phyloP scores from a whole-genome alignment of 1,284 basidiomycete genomes.

The Melampsora larici-populina region DNA sequence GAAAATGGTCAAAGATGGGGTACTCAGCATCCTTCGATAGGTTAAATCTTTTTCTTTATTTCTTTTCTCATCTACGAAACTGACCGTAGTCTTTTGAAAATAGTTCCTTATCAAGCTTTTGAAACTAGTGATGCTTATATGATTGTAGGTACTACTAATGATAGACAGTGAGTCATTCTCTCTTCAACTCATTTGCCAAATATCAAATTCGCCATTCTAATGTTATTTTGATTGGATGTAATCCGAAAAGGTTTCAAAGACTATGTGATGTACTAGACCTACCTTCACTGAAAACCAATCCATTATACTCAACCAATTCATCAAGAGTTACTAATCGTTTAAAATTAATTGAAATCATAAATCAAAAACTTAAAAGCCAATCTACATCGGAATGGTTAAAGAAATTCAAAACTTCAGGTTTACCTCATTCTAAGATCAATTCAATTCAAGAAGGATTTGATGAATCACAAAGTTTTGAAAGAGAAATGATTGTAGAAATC shows the following conservation, averaged over 20 bases:
- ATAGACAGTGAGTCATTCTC: constrained; percentile 66
- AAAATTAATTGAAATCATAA: constrained; percentile 70
- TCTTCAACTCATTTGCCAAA: constrained; percentile 44
- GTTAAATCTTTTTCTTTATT: constrained; percentile 58
- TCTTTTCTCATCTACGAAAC: background rate
- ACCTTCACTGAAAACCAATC: constrained; percentile 62
- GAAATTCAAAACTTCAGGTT: constrained; percentile 72
- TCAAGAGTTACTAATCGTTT: constrained; percentile 72
- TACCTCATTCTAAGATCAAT: constrained; percentile 90
- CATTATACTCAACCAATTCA: constrained; percentile 69
- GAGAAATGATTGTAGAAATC: constrained; percentile 64
- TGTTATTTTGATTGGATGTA: background rate
- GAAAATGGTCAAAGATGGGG: constrained; percentile 82
- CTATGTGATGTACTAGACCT: constrained; percentile 62
- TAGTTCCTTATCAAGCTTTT: constrained; percentile 89
- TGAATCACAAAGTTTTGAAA: constrained; percentile 77
- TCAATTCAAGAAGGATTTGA: constrained; percentile 83
- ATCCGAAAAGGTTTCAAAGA: constrained; percentile 63
- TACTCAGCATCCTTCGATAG: constrained; percentile 68
- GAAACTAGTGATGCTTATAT: constrained; percentile 81
- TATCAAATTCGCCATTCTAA: constrained; percentile 44
- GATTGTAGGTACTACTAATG: constrained; percentile 91
- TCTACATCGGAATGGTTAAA: constrained; percentile 70
- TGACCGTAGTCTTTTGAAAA: constrained; percentile 47
- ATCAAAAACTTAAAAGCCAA: constrained; percentile 59